Evolutionary conservation across 805 yeast species (phyloP), one percentile per base, ranked within the genome.

Genomic region (Zygotorulaspora danielsina): DNA sequence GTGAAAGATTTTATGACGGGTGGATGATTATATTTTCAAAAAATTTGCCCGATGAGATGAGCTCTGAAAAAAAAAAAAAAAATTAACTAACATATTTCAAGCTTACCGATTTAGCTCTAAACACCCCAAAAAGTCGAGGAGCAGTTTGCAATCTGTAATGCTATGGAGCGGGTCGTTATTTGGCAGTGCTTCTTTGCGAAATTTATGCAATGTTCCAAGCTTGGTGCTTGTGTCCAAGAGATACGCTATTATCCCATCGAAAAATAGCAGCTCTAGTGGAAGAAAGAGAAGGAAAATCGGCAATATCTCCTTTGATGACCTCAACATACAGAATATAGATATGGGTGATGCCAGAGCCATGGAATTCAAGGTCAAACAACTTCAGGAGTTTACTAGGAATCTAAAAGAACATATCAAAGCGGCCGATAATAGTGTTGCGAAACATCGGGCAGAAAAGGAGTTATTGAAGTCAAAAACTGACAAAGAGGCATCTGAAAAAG

Each of bases 311-410:
- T 12, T 39, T 5, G 37, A 38, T 1, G 54, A 50, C 24, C 32
- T 51, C 28, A 42, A 42, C 25, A 41, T 47, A 8, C 12, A 29
- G 13, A 41, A 36, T 13, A 34, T 49, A 27, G 24, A 39, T 26
- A 24, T n/a, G n/a, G 9, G 32, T 6, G 40, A 39, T 21, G 10
- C 52, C n/a, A 46, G 48, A 27, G 45, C 48, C n/a, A 25, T 59
- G 22, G 53, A 52, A 15, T 48, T 49, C 20, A 60, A 58, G 35
- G 38, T 60, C 9, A 55, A 52, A 25, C 61, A 58, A 22, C 32
- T 60, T 24, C 53, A 52, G 21, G 57, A 50, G 34, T 58, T 57
- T 38, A 57, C 61, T 3, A 50, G 50, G 28, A 47, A 42, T 25
- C 29, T 57, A 11, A 46, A 47, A 25, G 43, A 45, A 12, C 53